Evolutionary conservation across 2,329 filamentous ascomycete genomes (phyloP).

Genomic region (Hirsutella rhossiliensis): DNA sequence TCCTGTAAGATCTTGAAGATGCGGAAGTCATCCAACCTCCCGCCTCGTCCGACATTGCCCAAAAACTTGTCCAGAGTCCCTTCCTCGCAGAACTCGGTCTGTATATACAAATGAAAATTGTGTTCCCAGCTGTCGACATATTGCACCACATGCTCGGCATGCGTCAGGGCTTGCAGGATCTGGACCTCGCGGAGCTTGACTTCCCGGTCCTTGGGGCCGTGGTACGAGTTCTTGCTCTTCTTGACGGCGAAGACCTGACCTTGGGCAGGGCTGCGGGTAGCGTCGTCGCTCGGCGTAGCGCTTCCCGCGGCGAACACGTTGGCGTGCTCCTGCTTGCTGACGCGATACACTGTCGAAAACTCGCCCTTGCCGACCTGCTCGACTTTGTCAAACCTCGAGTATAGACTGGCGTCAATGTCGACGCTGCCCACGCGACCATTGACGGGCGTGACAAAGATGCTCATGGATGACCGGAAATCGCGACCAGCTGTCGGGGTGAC

Average conservation of each 20-base stretch:
- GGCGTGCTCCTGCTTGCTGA: slow-evolving; percentile 33
- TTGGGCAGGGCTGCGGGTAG: slow-evolving; percentile 40
- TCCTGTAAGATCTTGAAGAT: slow-evolving; percentile 98
- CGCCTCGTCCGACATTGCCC: slow-evolving; percentile 67
- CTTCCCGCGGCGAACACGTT: slow-evolving; percentile 26
- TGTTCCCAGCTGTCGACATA: slow-evolving; percentile 84
- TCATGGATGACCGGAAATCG: slow-evolving; percentile 36
- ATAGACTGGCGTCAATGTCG: slow-evolving; percentile 58
- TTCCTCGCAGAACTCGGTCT: slow-evolving; percentile 94
- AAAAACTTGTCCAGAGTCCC: slow-evolving; percentile 83
- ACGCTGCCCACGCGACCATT: slow-evolving; percentile 59
- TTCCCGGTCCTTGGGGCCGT: slow-evolving; percentile 68
- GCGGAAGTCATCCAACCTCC: slow-evolving; percentile 86
- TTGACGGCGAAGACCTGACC: slow-evolving; percentile 79
- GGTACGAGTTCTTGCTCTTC: slow-evolving; percentile 73
- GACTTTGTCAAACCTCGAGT: slow-evolving; percentile 67
- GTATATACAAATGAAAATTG: slow-evolving; percentile 79
- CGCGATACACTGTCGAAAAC: slow-evolving; percentile 86
- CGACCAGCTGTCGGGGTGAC: slow-evolving; percentile 68
- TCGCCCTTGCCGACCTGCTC: slow-evolving; percentile 77
- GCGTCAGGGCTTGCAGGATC: slow-evolving; percentile 62
- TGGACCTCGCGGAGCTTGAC: slow-evolving; percentile 75
- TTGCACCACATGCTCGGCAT: slow-evolving; percentile 75
- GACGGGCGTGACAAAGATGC: slow-evolving; percentile 52
- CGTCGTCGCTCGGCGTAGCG: slow-evolving; percentile 30